phyloP scores from a whole-genome alignment of 192 early-diverging fungal genomes.

The Coemansia sp. region DNA sequence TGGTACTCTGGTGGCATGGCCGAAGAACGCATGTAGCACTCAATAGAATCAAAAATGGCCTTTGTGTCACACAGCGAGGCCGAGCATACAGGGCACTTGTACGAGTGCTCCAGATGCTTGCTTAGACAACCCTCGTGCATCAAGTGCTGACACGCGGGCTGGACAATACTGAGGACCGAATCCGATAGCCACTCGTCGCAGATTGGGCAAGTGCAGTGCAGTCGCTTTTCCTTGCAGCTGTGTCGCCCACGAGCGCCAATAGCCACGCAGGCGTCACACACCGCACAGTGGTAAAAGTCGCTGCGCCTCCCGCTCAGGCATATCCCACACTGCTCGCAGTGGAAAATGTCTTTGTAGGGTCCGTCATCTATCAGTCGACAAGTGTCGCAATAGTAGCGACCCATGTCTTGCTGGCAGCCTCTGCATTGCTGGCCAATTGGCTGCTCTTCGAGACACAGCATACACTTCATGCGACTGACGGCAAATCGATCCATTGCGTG shows the following conservation, averaged over 20 bases:
- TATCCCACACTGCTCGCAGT: conserved; percentile 90
- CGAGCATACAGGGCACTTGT: conserved; percentile 93
- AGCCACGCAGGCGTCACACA: conserved; percentile 89
- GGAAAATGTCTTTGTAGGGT: conserved; percentile 79
- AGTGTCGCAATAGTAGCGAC: conserved; percentile 79
- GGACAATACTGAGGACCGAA: conserved; percentile 67
- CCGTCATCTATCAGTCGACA: conserved; percentile 94
- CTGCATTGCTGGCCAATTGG: conserved; percentile 70
- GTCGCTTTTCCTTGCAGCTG: conserved; percentile 85
- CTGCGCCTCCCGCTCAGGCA: conserved; percentile 79
- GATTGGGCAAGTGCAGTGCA: conserved; percentile 93
- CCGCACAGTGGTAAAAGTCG: conserved; percentile 90
- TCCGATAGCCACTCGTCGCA: conserved; percentile 96
- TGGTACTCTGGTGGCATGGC: conserved; percentile 90
- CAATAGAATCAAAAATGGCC: conserved; percentile 78
- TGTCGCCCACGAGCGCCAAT: conserved; percentile 71
- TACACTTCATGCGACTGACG: conserved; percentile 86
- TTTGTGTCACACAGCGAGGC: conserved; percentile 87
- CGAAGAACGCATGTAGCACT: conserved; percentile 71
- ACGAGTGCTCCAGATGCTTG: conserved; percentile 82
- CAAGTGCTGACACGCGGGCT: conserved; percentile 76
- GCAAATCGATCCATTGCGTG: conserved; percentile 67
- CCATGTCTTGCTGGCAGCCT: conserved; percentile 60
- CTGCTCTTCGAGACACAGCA: conserved; percentile 83
- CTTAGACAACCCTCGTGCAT: conserved; percentile 86